These are phyloP conservation scores for Sugiyamaella floridensis DNA, from an alignment of 805 yeast species.

Conservation along the genomic window DNA sequence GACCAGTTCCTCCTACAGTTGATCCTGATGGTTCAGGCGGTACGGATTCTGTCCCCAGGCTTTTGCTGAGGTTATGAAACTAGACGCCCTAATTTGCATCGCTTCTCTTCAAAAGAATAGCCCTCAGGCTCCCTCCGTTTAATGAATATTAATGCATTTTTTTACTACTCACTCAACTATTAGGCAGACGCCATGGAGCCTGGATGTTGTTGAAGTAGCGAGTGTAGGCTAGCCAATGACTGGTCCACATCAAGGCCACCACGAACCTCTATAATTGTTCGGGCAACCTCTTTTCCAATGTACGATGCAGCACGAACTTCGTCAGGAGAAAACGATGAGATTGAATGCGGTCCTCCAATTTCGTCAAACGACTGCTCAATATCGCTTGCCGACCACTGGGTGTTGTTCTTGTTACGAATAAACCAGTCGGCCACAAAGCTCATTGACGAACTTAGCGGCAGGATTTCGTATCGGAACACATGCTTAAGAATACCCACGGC, in stretches of 20 bases:
- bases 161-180: neutral
- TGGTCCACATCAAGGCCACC: constrained; percentile 16
- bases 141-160: neutral
- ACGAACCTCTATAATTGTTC: constrained; percentile 12
- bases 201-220: neutral
- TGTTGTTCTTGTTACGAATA: constrained; percentile 8
- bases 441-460: constrained; percentile 12
- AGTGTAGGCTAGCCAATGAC: constrained; percentile 9
- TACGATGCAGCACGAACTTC: constrained; percentile 12
- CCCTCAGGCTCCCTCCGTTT: too few species aligned
- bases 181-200: neutral
- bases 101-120: neutral
- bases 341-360: constrained; percentile 9
- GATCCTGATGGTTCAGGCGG: neutral
- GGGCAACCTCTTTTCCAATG: constrained; percentile 15
- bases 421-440: constrained; percentile 14
- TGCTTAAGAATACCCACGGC: constrained; percentile 12
- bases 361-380: constrained; percentile 15
- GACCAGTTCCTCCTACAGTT: constrained; percentile 1
- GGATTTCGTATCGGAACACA: constrained; percentile 16
- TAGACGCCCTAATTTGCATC: neutral
- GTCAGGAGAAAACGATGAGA: constrained; percentile 7
- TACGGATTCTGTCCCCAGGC: too few species aligned
- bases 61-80: too few species aligned
- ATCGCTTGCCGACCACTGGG: constrained; percentile 14